Percentiles rank a stretch among this genome's conserved stretches.
Evolutionary conservation across 495 filamentous ascomycete genomes (phyloP).

Genomic region (Penicillium longicatenatum): DNA sequence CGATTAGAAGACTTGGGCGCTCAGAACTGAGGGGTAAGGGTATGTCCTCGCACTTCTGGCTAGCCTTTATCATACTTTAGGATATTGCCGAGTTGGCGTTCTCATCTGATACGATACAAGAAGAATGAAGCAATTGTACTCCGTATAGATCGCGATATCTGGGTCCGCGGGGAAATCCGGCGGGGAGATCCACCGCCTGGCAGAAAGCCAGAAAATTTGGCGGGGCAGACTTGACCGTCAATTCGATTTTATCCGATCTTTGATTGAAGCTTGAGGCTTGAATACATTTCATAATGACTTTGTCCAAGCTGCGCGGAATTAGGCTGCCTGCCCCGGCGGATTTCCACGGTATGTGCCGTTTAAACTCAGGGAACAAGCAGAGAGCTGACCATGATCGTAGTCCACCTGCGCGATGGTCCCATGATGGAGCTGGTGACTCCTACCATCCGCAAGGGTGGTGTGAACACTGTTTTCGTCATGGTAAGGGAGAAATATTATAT

Average conservation of each 20-base stretch:
- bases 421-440: constrained; percentile 85
- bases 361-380: not conserved
- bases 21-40: not conserved
- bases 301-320: constrained; percentile 43
- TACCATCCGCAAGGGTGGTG: constrained; percentile 69
- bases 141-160: constrained; percentile 5
- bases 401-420: constrained; percentile 74
- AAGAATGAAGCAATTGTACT: not conserved
- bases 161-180: constrained; percentile 10
- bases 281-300: constrained; percentile 31
- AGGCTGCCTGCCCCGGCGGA: constrained; percentile 74
- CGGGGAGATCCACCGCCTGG: constrained; percentile 18
- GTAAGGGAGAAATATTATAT: constrained; percentile 37
- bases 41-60: too few species aligned
- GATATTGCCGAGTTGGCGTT: too few species aligned
- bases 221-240: constrained; percentile 4
- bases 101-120: too few species aligned
- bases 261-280: not conserved
- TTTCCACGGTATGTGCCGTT: constrained; percentile 57
- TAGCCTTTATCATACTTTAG: too few species aligned
- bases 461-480: constrained; percentile 85
- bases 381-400: constrained; percentile 21
- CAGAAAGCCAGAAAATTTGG: constrained; percentile 18
- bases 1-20: not conserved
- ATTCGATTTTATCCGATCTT: constrained; percentile 2